phyloP scores from a whole-genome alignment of 371 early-diverging fungal genomes.

The Blyttiomyces sp. region DNA sequence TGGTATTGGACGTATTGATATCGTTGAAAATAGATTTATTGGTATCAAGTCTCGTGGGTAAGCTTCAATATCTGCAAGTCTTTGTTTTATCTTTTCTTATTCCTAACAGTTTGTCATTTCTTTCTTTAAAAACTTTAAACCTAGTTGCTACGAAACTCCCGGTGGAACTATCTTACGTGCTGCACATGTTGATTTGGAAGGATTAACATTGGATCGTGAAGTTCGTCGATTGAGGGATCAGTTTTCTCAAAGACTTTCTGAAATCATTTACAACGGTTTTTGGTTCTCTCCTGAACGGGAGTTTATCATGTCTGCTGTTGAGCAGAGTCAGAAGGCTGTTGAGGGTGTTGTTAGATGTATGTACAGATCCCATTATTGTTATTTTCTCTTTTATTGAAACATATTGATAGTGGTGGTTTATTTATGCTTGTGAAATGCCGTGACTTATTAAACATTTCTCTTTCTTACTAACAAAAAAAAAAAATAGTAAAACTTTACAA shows the following conservation, averaged over 20 bases:
- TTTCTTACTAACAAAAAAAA: not conserved
- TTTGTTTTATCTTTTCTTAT: not conserved
- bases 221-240: constrained; percentile 88
- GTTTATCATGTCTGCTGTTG: constrained; percentile 75
- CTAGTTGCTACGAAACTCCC: constrained; percentile 95
- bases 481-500: constrained; percentile 91
- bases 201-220: constrained; percentile 91
- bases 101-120: not conserved
- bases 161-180: constrained; percentile 92
- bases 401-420: not conserved
- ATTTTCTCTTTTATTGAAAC: not conserved
- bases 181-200: constrained; percentile 94
- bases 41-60: constrained; percentile 95
- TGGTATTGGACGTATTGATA: constrained; percentile 96
- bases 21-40: constrained; percentile 97
- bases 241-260: constrained; percentile 43
- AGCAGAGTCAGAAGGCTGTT: constrained; percentile 78
- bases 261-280: constrained; percentile 88
- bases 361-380: too few species aligned
- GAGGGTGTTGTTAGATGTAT: constrained; percentile 80
- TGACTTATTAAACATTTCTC: too few species aligned
- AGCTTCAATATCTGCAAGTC: not conserved
- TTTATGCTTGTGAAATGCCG: too few species aligned
- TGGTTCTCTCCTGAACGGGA: constrained; percentile 96
- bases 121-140: not conserved